Conservation (phyloP, 345 rosid species). For the Lumnitzera littorea region DNA sequence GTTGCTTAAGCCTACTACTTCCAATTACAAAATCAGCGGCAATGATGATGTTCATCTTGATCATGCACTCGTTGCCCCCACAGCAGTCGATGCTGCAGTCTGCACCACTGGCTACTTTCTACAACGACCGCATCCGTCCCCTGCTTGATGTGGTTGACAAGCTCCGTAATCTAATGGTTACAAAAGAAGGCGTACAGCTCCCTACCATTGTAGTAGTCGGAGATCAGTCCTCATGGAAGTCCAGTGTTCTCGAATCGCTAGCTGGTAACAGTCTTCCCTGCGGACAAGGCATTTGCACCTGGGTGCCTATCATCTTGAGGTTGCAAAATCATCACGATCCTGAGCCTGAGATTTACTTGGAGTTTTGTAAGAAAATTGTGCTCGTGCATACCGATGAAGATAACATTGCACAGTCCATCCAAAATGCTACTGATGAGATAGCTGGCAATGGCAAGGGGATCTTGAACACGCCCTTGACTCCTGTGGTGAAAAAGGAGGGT, state of each 20-base stretch:
- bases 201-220: conserved; percentile 54
- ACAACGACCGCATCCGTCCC: conserved; percentile 36
- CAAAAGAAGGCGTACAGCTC: conserved; percentile 42
- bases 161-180: conserved; percentile 32
- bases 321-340: conserved; percentile 19
- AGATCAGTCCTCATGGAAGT: conserved; percentile 51
- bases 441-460: conserved; percentile 44
- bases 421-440: conserved; percentile 29
- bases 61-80: not conserved
- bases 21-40: not conserved
- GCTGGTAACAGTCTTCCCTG: conserved; percentile 37
- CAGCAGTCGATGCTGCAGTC: not conserved
- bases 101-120: conserved; percentile 24
- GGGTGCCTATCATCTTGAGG: conserved; percentile 53
- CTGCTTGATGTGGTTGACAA: conserved; percentile 45
- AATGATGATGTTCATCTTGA: not conserved
- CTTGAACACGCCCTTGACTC: conserved; percentile 29
- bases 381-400: conserved; percentile 22
- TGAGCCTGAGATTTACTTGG: conserved; percentile 26
- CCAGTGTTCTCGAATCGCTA: conserved; percentile 45
- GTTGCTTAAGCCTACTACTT: too few relatives aligned
- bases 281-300: conserved; percentile 40
- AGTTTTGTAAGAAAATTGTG: conserved; percentile 26
- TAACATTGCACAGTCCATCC: conserved; percentile 21
- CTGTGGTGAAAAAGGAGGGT: conserved; percentile 36